phyloP scores from a whole-genome alignment of 176 grass and related monocot genomes.

The Lolium rigidum region DNA sequence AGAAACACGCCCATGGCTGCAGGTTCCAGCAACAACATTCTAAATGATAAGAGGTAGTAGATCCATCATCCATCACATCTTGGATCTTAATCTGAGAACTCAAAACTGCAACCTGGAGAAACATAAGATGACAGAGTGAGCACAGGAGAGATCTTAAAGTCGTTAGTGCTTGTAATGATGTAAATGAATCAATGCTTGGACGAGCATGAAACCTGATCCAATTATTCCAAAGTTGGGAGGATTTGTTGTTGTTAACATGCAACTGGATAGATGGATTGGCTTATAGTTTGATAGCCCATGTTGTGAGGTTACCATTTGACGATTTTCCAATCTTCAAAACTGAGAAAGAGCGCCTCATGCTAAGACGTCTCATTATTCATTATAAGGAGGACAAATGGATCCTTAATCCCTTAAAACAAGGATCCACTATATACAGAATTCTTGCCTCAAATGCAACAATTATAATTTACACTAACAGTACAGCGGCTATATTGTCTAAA shows the following conservation, averaged over 20 bases:
- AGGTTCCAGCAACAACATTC: background rate
- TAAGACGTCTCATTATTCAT: background rate
- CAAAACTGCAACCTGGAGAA: background rate
- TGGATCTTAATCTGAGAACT: background rate
- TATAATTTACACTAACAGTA: background rate
- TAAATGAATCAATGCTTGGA: background rate
- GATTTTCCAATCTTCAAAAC: background rate
- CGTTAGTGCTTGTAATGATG: background rate
- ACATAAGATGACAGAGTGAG: background rate
- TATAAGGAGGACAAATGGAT: background rate
- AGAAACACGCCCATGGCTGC: background rate
- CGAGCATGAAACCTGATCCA: background rate
- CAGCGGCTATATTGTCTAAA: background rate
- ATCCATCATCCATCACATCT: background rate
- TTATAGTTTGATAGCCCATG: background rate
- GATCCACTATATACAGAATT: background rate
- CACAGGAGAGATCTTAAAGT: background rate
- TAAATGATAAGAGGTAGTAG: background rate
- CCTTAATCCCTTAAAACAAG: background rate
- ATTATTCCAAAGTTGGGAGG: background rate
- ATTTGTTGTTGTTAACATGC: background rate
- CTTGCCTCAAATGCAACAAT: background rate
- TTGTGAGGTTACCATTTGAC: background rate
- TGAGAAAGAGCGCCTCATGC: background rate
- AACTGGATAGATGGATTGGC: background rate